Evolutionary conservation across 139 green algal species (phyloP), one percentile per base, ranked within the genome.

Genomic region (Chlorella sp.): DNA sequence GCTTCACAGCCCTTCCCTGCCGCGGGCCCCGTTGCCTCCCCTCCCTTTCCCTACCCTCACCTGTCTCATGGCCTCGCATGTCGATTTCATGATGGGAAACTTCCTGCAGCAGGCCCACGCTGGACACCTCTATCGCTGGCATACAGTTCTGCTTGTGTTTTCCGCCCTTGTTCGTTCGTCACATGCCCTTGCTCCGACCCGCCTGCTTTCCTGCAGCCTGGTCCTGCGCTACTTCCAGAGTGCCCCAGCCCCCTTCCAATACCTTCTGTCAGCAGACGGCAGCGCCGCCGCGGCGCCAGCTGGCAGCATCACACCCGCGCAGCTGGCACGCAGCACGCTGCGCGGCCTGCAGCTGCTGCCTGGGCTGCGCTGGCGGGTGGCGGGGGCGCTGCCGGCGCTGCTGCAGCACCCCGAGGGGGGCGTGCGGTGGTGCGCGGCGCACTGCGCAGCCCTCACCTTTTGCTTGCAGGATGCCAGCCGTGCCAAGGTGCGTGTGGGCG

Each of bases 281-380:
- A 53, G 77, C 81, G 34, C 9, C 28, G 30, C 40, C 18, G 26
- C 36, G 34, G 30, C 28, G 36, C 32, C 42, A 40, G 34, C 61
- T 9, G 3, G 39, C 15, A 19, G 37, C 28, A 36, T 40, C 21
- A 30, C 42, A 30, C 34, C 60, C 57, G 78, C 77, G 18, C 79
- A 94, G 81, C 90, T 97, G 73, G 92, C 94, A 0, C 84, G 92
- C 14, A 87, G 93, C 22, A 86, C 88, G 0, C 89, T 97, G 84
- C 92, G 92, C 0, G 91, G 89, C 24, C 78, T 97, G 81, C 92
- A 96, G 90, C 89, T 95, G 57, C 75, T 90, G 37, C 93, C 94
- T 5, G 32, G 87, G 76, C 88, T 97, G 37, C 68, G 32, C 0
- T 96, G 93, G 92, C 66, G 83, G 14, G n/a, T 75, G 30, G 81